A percentile compares a stretch with the other conserved stretches of the same genome.
Conservation (phyloP, 257 asterid genomes). For the Salvia miltiorrhiza region DNA sequence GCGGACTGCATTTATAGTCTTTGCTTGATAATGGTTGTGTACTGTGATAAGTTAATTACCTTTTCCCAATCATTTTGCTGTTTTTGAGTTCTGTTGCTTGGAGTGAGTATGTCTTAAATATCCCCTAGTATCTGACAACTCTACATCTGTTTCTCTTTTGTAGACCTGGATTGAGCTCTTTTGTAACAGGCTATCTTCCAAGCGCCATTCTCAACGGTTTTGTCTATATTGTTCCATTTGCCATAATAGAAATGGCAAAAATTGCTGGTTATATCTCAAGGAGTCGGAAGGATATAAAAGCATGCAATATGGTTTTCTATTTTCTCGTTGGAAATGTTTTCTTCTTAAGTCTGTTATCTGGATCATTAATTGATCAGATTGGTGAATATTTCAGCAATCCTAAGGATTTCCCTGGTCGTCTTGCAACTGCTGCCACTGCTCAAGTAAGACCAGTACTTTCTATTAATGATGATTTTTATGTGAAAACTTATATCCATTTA, state of each 20-base stretch:
- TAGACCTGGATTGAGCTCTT: slow-evolving; percentile 84
- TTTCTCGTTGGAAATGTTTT: slow-evolving; percentile 88
- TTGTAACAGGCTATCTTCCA: slow-evolving; percentile 89
- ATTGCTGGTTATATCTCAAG: slow-evolving; percentile 71
- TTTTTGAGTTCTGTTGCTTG: not conserved
- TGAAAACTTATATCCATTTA: not conserved
- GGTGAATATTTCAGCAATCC: slow-evolving; percentile 81
- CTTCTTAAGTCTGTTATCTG: slow-evolving; percentile 81
- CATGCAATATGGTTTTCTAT: slow-evolving; percentile 90
- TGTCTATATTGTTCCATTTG: slow-evolving; percentile 71
- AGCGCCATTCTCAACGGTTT: slow-evolving; percentile 79
- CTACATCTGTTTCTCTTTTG: slow-evolving; percentile 6
- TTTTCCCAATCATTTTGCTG: not conserved
- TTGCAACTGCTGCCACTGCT: slow-evolving; percentile 85
- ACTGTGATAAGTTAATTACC: not conserved
- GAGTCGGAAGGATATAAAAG: slow-evolving; percentile 79
- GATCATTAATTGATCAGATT: slow-evolving; percentile 89
- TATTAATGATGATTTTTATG: not conserved
- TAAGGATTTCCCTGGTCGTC: slow-evolving; percentile 73
- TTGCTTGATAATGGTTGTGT: not conserved
- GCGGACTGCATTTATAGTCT: not conserved
- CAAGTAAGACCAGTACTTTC: slow-evolving; percentile 42
- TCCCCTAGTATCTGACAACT: slow-evolving; percentile 2
- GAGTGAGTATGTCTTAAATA: not conserved
- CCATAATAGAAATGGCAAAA: slow-evolving; percentile 65